Evolutionary conservation across 257 asterid species (phyloP), one percentile per base, ranked within the genome.

Genomic region (Handroanthus guayacan): DNA sequence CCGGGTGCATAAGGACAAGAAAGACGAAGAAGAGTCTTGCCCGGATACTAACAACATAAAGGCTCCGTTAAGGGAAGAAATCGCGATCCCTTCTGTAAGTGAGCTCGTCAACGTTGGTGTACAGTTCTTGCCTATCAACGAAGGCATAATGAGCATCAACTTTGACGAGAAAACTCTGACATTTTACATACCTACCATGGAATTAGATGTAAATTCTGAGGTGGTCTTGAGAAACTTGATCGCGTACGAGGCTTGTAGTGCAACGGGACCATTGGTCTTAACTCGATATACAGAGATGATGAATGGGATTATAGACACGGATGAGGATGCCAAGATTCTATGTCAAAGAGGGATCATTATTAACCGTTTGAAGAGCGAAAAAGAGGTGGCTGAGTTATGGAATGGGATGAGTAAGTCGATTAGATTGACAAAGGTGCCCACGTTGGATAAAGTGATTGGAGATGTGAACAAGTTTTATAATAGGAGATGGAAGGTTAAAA

Each of bases 301-400:
- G 92, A 92, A 87, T 10, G 95, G 91, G 38, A 85, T 25, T 25
- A 25, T 25, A 25, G 31, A 25, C 1, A 25, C 31, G 1, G 31
- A 25, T 25, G 31, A 0, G 90, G 97, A 92, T 45, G 97, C 83
- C 0, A 82, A 39, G 82, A 5, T 82, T 3, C 86, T 92, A 0
- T 79, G 97, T 36, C 79, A 80, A 75, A 81, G 56, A 45, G 95
- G 97, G 81, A 71, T 92, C 3, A 81, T 90, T 4, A 14, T 80
- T 37, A 92, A 89, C 80, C 87, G 78, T n/a, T 56, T 90, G 93
- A 90, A 89, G 86, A 86, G 89, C 38, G 97, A 90, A 55, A 71
- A 61, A 45, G 96, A 86, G 45, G 91, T 89, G 78, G 92, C 90
- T 8, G 82, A 86, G 17, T 18, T 92, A 62, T 92, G 97, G 97